Evolutionary conservation across 2,329 filamentous ascomycete genomes (phyloP).

Genomic region (Cadophora luteo-olivacea): DNA sequence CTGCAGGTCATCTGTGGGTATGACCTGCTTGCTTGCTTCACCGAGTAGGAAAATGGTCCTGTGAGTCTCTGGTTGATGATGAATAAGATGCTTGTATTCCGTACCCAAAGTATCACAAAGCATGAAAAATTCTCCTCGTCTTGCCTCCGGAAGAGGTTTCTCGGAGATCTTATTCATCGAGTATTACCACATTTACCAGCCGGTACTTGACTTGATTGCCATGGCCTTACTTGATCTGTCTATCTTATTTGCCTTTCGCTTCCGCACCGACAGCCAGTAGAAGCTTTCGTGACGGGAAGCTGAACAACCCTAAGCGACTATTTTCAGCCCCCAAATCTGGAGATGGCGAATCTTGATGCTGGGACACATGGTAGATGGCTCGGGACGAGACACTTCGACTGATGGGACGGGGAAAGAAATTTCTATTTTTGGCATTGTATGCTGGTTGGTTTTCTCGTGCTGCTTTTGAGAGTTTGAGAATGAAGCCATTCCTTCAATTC

Average conservation of each 20-base stretch:
- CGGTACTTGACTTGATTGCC: too few relatives aligned
- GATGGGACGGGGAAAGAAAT: neutral
- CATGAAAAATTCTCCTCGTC: neutral
- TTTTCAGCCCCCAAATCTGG: slow-evolving; percentile 25
- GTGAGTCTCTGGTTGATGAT: neutral
- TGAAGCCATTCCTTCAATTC: neutral
- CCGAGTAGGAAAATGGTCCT: slow-evolving; percentile 5
- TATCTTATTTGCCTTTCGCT: neutral
- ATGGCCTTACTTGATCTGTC: too few relatives aligned
- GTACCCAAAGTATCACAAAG: neutral
- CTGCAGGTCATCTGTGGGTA: neutral
- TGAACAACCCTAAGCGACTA: slow-evolving; percentile 4
- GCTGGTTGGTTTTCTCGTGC: slow-evolving; percentile 16
- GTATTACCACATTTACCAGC: too few relatives aligned
- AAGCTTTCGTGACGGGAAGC: neutral
- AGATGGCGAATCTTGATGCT: neutral
- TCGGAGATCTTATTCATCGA: neutral
- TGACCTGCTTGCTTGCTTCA: neutral
- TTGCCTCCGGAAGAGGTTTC: neutral
- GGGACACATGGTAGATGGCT: too few relatives aligned
- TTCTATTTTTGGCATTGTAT: slow-evolving; percentile 24
- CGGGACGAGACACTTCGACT: neutral
- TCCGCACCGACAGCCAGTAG: neutral
- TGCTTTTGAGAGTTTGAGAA: slow-evolving; percentile 20
- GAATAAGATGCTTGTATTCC: slow-evolving; percentile 5